phyloP scores from a whole-genome alignment of 257 asterid genomes.

The Fraxinus anomala region DNA sequence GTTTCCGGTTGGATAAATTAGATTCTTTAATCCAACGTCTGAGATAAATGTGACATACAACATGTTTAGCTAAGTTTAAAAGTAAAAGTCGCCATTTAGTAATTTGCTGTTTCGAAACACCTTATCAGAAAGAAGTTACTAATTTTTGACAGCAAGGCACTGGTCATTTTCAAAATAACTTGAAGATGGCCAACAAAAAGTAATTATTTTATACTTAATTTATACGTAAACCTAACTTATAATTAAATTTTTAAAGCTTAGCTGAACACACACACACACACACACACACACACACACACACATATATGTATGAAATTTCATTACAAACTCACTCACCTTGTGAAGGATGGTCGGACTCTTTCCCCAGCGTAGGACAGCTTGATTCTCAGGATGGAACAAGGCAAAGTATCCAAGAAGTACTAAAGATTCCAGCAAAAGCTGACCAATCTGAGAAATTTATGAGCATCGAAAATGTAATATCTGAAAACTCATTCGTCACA shows the following conservation, averaged over 20 bases:
- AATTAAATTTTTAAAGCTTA: neutral
- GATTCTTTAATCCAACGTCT: conserved; percentile 13
- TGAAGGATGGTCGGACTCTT: conserved; percentile 98
- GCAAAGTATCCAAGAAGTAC: conserved; percentile 92
- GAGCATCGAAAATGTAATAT: neutral
- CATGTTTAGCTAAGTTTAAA: neutral
- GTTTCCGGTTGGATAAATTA: conserved; percentile 27
- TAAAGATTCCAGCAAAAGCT: conserved; percentile 75
- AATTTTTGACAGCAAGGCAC: neutral
- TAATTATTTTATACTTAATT: too few relatives aligned
- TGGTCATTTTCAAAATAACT: too few relatives aligned
- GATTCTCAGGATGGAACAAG: conserved; percentile 81
- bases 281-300: too few relatives aligned
- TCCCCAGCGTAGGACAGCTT: conserved; percentile 99
- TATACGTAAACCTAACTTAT: too few relatives aligned
- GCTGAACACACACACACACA: neutral
- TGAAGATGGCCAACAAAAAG: neutral
- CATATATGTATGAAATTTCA: too few relatives aligned
- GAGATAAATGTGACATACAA: neutral
- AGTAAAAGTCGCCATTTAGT: neutral
- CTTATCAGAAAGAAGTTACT: too few relatives aligned
- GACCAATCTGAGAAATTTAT: conserved; percentile 59
- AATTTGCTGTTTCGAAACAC: neutral
- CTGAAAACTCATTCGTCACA: neutral
- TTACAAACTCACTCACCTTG: conserved; percentile 53